Evolutionary conservation across 2,329 filamentous ascomycete genomes (phyloP).

Genomic region (Aspergillus alliaceus): DNA sequence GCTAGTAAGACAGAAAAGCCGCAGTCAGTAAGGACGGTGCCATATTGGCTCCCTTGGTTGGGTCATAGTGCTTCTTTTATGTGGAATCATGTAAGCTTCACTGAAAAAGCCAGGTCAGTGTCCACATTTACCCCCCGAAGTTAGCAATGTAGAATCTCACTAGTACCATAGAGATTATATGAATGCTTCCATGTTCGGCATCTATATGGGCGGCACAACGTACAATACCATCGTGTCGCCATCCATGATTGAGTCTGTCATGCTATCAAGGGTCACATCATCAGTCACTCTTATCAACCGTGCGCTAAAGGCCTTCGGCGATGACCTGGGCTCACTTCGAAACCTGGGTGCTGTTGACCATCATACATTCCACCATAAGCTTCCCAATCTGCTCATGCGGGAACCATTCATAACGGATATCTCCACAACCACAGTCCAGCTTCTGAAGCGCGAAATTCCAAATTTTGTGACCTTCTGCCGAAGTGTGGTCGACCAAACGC

Average conservation of each 20-base stretch:
- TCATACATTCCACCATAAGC: constrained; percentile 39
- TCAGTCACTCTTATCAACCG: constrained; percentile 32
- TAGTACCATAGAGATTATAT: constrained; percentile 32
- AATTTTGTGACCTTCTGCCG: constrained; percentile 60
- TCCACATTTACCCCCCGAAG: background rate
- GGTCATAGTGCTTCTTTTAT: constrained; percentile 55
- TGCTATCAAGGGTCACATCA: constrained; percentile 32
- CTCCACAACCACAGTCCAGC: constrained; percentile 37
- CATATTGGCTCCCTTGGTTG: constrained; percentile 62
- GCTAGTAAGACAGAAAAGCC: constrained; percentile 22
- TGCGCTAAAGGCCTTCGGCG: constrained; percentile 45
- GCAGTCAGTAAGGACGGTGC: constrained; percentile 48
- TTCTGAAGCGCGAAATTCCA: constrained; percentile 48
- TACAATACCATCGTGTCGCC: constrained; percentile 54
- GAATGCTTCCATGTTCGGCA: constrained; percentile 46
- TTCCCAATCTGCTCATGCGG: constrained; percentile 44
- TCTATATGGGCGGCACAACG: constrained; percentile 50
- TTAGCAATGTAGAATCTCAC: constrained; percentile 11
- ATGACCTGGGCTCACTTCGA: constrained; percentile 39
- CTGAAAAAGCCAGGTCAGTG: constrained; percentile 44
- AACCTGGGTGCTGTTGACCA: constrained; percentile 35
- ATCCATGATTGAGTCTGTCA: constrained; percentile 44
- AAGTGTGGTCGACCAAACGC: constrained; percentile 61
- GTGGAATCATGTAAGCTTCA: constrained; percentile 46
- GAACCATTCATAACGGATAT: constrained; percentile 49